Evolutionary conservation across 176 grass and related monocot genomes (phyloP), one percentile per base, ranked within the genome.

Genomic region (Ensete ventricosum): DNA sequence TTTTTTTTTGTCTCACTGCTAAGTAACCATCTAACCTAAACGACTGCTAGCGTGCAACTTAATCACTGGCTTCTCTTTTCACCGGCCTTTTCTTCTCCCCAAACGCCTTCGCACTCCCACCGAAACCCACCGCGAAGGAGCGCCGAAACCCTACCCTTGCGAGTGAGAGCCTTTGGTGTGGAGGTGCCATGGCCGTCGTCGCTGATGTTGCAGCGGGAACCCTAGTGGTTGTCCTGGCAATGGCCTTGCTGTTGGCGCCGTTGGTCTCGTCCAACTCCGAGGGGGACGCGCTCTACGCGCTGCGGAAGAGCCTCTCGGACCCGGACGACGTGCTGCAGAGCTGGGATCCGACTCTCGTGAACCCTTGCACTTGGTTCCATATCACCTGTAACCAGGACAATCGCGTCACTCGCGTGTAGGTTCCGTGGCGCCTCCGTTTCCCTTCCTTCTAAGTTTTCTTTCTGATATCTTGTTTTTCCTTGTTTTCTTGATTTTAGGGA

Each of bases 231-330:
- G 23, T 76, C 55, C 68, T 63, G 29, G 77, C 55, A 9, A 69
- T 67, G 50, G 69, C 69, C 17, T 13, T 64, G 14, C 21, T 64
- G 3, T 22, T 68, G 77, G 69, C 77, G 26, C 64, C 81, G 77
- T 22, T 69, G 71, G 82, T 72, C 16, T 59, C 81, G 64, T 64
- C 70, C 29, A 89, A 89, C 78, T 81, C 71, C 49, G 84, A 89
- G 81, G 87, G 83, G 62, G 87, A 89, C 50, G 83, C 87, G 63
- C 87, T 89, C 60, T 86, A 79, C 76, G 86, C 86, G 64, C 82
- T 88, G 29, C 86, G 86, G 57, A 52, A 50, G 62, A 68, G 73
- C 17, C 64, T 77, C 62, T 24, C 75, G 16, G 75, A 77, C 29
- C 75, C 75, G 9, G 58, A 52, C 34, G 53, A 53, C 75, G 75